These are phyloP conservation scores for Leccinum pachyderme DNA, from an alignment of 1,284 basidiomycete genomes.

Conservation along the genomic window DNA sequence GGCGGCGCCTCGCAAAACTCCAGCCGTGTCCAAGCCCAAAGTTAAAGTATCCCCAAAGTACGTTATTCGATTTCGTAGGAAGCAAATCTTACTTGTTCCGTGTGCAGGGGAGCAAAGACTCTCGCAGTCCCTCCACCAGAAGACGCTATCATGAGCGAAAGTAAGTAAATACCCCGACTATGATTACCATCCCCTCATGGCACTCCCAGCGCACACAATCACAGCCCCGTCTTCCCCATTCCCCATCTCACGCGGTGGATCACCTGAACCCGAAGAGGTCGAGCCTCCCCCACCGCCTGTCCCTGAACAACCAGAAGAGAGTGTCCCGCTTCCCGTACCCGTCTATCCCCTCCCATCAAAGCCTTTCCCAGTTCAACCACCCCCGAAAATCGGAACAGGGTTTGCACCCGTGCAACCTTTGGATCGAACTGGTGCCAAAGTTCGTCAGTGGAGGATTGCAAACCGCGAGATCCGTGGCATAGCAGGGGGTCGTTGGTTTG, in stretches of 20 bases:
- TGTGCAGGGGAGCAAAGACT: slow-evolving; percentile 20
- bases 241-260: slow-evolving; percentile 26
- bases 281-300: slow-evolving; percentile 29
- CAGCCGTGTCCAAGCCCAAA: slow-evolving; percentile 35
- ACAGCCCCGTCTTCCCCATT: slow-evolving; percentile 49
- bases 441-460: slow-evolving; percentile 68
- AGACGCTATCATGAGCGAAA: slow-evolving; percentile 44
- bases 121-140: slow-evolving; percentile 24
- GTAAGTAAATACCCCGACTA: slow-evolving; percentile 26
- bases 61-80: slow-evolving; percentile 9
- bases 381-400: slow-evolving; percentile 68
- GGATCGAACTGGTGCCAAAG: slow-evolving; percentile 57
- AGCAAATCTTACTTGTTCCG: neutral
- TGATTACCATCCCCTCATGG: slow-evolving; percentile 1
- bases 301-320: slow-evolving; percentile 54
- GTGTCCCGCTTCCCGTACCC: slow-evolving; percentile 62
- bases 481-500: slow-evolving; percentile 76
- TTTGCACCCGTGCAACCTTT: slow-evolving; percentile 64
- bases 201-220: slow-evolving; percentile 35
- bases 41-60: slow-evolving; percentile 43
- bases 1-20: slow-evolving; percentile 37
- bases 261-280: slow-evolving; percentile 30
- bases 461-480: slow-evolving; percentile 75
- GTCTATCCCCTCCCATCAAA: slow-evolving; percentile 73
- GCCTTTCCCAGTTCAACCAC: slow-evolving; percentile 75